Evolutionary conservation across 805 yeast genomes (phyloP), one percentile per base, ranked within the genome.

Genomic region (Torulaspora gathmanii): DNA sequence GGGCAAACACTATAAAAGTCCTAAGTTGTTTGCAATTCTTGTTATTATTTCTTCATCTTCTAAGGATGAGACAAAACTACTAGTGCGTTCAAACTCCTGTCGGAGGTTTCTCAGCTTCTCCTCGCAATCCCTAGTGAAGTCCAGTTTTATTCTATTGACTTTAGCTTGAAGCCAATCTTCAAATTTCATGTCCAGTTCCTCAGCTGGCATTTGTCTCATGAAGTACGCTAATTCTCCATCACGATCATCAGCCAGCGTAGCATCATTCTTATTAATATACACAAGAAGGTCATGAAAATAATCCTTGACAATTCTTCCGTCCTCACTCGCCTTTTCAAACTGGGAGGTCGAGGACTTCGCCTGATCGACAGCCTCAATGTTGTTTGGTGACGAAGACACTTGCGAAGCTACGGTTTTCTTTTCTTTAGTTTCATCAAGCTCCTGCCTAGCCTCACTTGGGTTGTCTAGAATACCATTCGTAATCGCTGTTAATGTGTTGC

Each of bases 121-220:
- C 22, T 70, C 68, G 33, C 77, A 73, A 46, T 81, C 81, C 1
- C 53, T 57, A 35, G 69, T 72, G 53, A 81, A 76, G 12, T 69
- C 68, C 13, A 64, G 56, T 16, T 80, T 62, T 70, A 84, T 71
- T 26, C 61, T 65, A 4, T 71, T 68, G 28, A 80, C 70, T 23
- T 74, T 73, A 23, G 69, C 69, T 27, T 69, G 60, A 5, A 85
- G 64, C 95, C 95, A 88, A 47, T 83, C 77, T 39, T 73, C 71
- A n/a, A 87, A 75, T 0, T 84, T 77, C 83, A 82, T 79, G 10
- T 76, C 70, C 53, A 85, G 69, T 56, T 85, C 89, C 20, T 75
- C 76, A 25, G 75, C 79, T 0, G 91, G 90, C 78, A 85, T 79
- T 34, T 78, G 79, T 1, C 80, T 72, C 5, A 83, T 78, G 55